Conservation (phyloP, 2,329 filamentous ascomycete species). For the Sclerotinia borealis region DNA sequence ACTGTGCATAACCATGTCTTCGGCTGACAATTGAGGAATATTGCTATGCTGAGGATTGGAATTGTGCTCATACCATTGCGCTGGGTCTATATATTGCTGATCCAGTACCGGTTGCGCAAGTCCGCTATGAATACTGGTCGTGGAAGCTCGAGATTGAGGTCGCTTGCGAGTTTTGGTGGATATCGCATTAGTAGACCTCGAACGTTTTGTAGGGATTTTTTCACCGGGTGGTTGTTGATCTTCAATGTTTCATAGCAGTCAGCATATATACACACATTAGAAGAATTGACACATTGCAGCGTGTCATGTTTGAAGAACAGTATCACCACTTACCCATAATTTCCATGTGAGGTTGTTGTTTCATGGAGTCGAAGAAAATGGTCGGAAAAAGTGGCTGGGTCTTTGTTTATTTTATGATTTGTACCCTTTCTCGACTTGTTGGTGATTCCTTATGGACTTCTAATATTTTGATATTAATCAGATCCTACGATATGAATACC, state of each 20-base stretch:
- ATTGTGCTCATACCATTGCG: constrained; percentile 32
- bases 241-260: constrained; percentile 18
- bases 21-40: constrained; percentile 42
- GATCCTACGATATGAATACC: constrained; percentile 2
- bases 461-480: not conserved
- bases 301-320: not conserved
- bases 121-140: constrained; percentile 39
- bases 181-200: constrained; percentile 40
- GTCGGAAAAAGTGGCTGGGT: constrained; percentile 20
- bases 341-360: constrained; percentile 12
- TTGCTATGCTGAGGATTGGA: constrained; percentile 27
- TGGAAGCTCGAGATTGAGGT: constrained; percentile 42
- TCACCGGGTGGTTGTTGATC: constrained; percentile 28
- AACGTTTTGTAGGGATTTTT: constrained; percentile 37
- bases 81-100: constrained; percentile 27
- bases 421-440: not conserved
- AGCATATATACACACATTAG: constrained; percentile 13
- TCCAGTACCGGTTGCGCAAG: constrained; percentile 28
- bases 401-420: constrained; percentile 22
- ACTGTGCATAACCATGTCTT: constrained; percentile 55
- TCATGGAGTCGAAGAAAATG: constrained; percentile 5
- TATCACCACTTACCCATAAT: constrained; percentile 28
- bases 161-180: constrained; percentile 38
- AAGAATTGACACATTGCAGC: constrained; percentile 4
- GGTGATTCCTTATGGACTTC: not conserved